Percentiles rank a stretch among this genome's conserved stretches.
These are phyloP conservation scores for Tolypocladium pustulatum DNA, from an alignment of 2,329 filamentous ascomycete species.

Conservation along the genomic window DNA sequence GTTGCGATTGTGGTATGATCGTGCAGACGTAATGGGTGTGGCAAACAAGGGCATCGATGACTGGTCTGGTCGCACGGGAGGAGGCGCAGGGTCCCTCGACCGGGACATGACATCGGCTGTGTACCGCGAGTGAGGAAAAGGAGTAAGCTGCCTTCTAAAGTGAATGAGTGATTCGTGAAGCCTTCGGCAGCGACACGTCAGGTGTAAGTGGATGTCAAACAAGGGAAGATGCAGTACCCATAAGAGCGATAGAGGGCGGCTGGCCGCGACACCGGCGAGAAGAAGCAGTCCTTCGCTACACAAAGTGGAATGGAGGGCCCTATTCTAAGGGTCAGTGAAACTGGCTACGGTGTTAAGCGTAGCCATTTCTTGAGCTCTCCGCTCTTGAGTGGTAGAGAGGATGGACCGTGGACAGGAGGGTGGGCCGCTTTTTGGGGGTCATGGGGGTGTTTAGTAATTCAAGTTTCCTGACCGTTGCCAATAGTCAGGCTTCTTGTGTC, in stretches of 20 bases:
- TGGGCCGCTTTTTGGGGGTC: background rate
- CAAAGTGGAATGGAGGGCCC: no score
- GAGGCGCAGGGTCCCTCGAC: background rate
- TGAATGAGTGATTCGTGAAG: background rate
- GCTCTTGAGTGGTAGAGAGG: background rate
- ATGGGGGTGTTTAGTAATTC: background rate
- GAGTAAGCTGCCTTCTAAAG: background rate
- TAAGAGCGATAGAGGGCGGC: background rate
- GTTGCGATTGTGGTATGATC: background rate
- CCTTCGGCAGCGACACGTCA: background rate
- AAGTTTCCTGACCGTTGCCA: background rate
- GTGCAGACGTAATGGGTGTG: background rate
- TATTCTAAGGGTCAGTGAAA: no score
- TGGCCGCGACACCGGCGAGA: background rate
- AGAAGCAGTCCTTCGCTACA: background rate
- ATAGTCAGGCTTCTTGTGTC: background rate
- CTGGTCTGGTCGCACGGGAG: background rate
- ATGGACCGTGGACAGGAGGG: background rate
- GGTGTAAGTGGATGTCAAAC: background rate
- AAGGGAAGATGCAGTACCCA: background rate
- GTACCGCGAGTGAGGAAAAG: background rate
- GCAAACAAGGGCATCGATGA: background rate
- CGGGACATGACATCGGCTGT: background rate
- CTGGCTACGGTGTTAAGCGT: background rate
- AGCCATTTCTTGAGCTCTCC: background rate